These are phyloP conservation scores for Pseudomassariella vexata DNA, from an alignment of 2,329 filamentous ascomycete species.

Conservation along the genomic window DNA sequence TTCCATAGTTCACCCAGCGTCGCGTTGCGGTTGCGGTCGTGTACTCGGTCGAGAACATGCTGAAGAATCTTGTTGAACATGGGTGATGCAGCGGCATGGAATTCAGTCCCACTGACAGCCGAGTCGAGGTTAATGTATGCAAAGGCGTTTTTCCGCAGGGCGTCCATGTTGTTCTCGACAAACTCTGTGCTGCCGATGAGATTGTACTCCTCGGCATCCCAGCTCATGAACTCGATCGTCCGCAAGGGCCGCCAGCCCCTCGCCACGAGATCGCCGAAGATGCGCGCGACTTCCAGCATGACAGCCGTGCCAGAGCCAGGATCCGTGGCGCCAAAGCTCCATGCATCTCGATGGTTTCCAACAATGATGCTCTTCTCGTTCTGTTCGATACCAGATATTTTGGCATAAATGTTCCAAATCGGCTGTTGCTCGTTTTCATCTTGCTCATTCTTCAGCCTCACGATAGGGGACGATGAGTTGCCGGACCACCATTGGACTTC, in stretches of 20 bases:
- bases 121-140: conserved; percentile 91
- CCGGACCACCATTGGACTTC: conserved; percentile 86
- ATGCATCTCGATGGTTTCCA: conserved; percentile 89
- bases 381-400: conserved; percentile 80
- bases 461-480: conserved; percentile 64
- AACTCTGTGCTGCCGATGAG: conserved; percentile 90
- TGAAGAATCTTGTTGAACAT: conserved; percentile 68
- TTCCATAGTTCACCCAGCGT: conserved; percentile 75
- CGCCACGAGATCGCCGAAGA: conserved; percentile 72
- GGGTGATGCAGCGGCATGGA: conserved; percentile 76
- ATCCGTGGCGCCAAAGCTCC: conserved; percentile 82
- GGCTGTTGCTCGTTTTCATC: conserved; percentile 76
- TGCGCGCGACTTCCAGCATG: conserved; percentile 80
- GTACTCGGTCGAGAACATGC: conserved; percentile 67
- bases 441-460: conserved; percentile 80
- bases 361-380: conserved; percentile 78
- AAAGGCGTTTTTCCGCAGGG: conserved; percentile 66
- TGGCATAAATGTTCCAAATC: conserved; percentile 88
- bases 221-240: conserved; percentile 95
- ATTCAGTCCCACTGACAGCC: conserved; percentile 68
- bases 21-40: conserved; percentile 65
- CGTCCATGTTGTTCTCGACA: conserved; percentile 77
- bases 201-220: conserved; percentile 94
- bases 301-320: conserved; percentile 86
- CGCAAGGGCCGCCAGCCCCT: conserved; percentile 85